Evolutionary conservation across 129 eudicot species (phyloP), one percentile per base, ranked within the genome.

Genomic region (Logfia minima): DNA sequence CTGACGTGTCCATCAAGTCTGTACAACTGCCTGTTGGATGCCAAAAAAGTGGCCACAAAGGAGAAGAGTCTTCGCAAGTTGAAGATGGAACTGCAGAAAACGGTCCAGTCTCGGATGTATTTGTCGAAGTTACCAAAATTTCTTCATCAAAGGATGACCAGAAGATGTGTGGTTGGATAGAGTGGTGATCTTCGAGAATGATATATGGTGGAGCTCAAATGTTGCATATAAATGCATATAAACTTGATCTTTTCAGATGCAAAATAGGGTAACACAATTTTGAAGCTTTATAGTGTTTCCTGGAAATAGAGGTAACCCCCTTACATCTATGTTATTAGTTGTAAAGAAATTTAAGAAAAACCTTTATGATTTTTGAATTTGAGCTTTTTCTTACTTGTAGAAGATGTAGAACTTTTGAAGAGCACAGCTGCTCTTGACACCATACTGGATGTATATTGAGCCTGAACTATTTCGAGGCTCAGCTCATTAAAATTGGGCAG

Each of bases 141-240:
- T 24, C 41, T 4, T n/a, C 71, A 23, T n/a, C 19, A 5, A 60
- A 72, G 31, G 39, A 72, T 34, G 56, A 66, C 4, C 55, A 26
- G 8, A 68, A 67, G 45, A 72, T 45, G 68, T 83, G 83, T 74
- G 86, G 86, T 67, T 83, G 86, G 83, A 83, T 83, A 48, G 80
- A 82, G 58, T 72, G 78, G 70, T 82, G 82, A 82, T 77, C 23
- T 41, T 48, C 13, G 14, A 21, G 6, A 14, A 62, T 22, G 35
- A 26, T 9, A 62, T n/a, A 5, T 56, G 21, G 22, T n/a, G 26
- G 24, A 58, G 24, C 24, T 22, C 63, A 58, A 14, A 58, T 58
- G 60, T 16, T 29, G 45, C n/a, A 32, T 64, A 64, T 13, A 59
- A 8, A 22, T 10, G 66, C 31, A 22, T 60, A 61, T 23, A 61